Conservation (phyloP, 2,329 filamentous ascomycete genomes). For the Beauveria sp. region DNA sequence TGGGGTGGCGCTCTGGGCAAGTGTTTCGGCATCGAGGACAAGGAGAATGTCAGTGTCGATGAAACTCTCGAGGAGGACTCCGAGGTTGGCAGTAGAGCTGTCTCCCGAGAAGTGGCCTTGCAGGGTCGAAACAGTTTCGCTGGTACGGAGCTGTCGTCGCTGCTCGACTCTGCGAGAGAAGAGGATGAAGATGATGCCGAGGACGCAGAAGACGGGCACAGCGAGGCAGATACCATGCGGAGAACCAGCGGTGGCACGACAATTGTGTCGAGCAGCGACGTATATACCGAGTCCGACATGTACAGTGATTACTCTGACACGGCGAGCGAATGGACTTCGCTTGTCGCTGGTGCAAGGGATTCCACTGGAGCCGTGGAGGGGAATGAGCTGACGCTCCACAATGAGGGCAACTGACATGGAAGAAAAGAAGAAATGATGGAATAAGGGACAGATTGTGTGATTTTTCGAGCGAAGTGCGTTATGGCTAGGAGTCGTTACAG, state of each 20-base stretch:
- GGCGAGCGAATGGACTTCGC: slow-evolving; percentile 43
- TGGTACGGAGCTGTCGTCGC: slow-evolving; percentile 18
- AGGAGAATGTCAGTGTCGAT: slow-evolving; percentile 56
- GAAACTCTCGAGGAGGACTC: slow-evolving; percentile 55
- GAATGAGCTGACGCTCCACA: slow-evolving; percentile 29
- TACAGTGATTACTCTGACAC: slow-evolving; percentile 34
- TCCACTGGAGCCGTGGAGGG: slow-evolving; percentile 20
- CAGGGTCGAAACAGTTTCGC: slow-evolving; percentile 19
- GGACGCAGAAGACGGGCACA: slow-evolving; percentile 23
- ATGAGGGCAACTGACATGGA: slow-evolving; percentile 16
- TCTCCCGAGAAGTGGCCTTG: slow-evolving; percentile 3
- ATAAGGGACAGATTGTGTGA: not conserved
- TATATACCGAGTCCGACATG: slow-evolving; percentile 29
- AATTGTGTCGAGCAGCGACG: slow-evolving; percentile 34
- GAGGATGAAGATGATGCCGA: slow-evolving; percentile 16
- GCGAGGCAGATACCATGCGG: slow-evolving; percentile 44
- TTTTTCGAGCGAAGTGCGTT: slow-evolving; percentile 8
- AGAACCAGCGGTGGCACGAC: slow-evolving; percentile 42
- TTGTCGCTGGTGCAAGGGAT: slow-evolving; percentile 25
- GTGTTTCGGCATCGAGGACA: slow-evolving; percentile 46
- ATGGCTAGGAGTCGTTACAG: not conserved
- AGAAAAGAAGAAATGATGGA: not conserved
- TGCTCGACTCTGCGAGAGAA: slow-evolving; percentile 16
- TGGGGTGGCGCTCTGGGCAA: slow-evolving; percentile 52
- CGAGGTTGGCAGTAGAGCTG: slow-evolving; percentile 18